phyloP scores from a whole-genome alignment of 257 asterid species.

The Petrea volubilis region DNA sequence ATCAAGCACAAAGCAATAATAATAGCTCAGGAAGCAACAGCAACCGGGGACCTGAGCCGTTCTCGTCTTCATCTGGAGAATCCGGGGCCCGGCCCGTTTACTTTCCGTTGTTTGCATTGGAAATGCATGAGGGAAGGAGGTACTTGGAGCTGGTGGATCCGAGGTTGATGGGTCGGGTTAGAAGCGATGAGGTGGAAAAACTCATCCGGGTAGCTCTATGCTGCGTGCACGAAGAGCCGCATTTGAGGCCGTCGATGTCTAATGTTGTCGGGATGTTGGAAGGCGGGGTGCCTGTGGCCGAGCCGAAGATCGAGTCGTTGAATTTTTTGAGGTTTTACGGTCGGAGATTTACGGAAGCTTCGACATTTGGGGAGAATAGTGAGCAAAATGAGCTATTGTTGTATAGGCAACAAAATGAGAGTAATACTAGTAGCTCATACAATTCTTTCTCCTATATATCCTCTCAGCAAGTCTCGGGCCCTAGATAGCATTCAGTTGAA shows the following conservation, averaged over 20 bases:
- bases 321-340: constrained; percentile 79
- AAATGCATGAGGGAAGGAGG: constrained; percentile 72
- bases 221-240: constrained; percentile 82
- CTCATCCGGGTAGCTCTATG: constrained; percentile 77
- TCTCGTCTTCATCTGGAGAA: constrained; percentile 37
- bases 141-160: constrained; percentile 74
- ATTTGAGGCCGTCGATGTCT: constrained; percentile 71
- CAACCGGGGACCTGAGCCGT: constrained; percentile 10
- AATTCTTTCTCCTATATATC: constrained; percentile 46
- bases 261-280: constrained; percentile 79
- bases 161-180: constrained; percentile 51
- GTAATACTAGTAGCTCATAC: constrained; percentile 30
- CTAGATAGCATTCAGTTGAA: constrained; percentile 37
- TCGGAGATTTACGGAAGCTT: constrained; percentile 65
- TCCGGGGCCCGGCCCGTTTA: constrained; percentile 38
- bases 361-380: constrained; percentile 35
- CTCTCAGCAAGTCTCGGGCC: constrained; percentile 67
- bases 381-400: constrained; percentile 30
- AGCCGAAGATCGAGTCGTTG: constrained; percentile 64
- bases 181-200: constrained; percentile 58
- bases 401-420: constrained; percentile 26
- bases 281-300: constrained; percentile 59
- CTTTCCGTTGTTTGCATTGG: constrained; percentile 71
- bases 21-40: constrained; percentile 33
- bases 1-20: constrained; percentile 36